Evolutionary conservation across 2,329 filamentous ascomycete genomes (phyloP), one percentile per base, ranked within the genome.

Genomic region (Cadophora luteo-olivacea): DNA sequence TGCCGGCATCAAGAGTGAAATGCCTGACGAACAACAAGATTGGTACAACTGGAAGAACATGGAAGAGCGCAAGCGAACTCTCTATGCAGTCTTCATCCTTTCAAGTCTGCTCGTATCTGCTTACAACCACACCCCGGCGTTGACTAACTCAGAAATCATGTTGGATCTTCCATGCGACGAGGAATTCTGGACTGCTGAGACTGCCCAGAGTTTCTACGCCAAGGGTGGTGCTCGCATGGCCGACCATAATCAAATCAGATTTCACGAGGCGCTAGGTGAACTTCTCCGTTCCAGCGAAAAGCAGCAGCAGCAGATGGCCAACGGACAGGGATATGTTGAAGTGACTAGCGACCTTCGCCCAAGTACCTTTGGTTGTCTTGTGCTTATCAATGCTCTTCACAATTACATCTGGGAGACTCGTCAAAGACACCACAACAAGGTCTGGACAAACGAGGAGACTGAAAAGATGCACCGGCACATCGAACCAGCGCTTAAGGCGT

Each of bases 401-500:
- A 97, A 97, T 75, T 97, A 97, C 79, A 97, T 98, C 55, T 98
- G 96, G 96, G 95, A 98, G 80, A 97, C 94, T 0, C 87, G 95
- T 29, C 94, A 97, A 80, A 86, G 94, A 64, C 94, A 97, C 74
- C 91, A 94, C 74, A 94, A 92, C 74, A 91, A 93, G 70, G 85
- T 93, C 61, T 97, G 95, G 95, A 97, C 94, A 1, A 89, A 91
- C 41, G 91, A 95, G 72, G 95, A 98, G 80, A 97, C 93, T 0
- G 94, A 98, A 73, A 93, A 94, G 72, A 97, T 98, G 94, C 94
- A 97, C 78, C 88, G 92, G 1, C 94, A 97, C 76, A 97, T 98
- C 68, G 94, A 97, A 79, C 95, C 95, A 12, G 95, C 95, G 2
- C 83, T 99, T 70, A 92, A 94, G 78, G 94, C 95, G 8, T 99